Evolutionary conservation across 2,329 filamentous ascomycete species (phyloP), one percentile per base, ranked within the genome.

Genomic region (Domatiomyces catenatus): DNA sequence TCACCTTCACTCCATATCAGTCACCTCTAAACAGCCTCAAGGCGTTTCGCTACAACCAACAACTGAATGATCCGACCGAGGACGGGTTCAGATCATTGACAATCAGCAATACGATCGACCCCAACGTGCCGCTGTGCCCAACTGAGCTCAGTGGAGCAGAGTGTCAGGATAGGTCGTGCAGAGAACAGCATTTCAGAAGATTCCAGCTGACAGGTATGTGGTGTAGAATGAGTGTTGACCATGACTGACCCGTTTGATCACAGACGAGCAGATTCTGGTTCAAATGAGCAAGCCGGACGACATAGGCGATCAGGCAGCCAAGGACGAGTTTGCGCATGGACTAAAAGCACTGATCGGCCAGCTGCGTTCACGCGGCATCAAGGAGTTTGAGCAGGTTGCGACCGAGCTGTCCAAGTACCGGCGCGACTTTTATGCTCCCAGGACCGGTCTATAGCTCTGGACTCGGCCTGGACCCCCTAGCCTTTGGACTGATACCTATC

Each of bases 91-190:
- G 84, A 63, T 96, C 92, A 56, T 75, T 93, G 71, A 96, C 89
- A 44, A 96, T 90, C 70, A 95, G 86, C 69, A 86, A 94, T 67
- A 83, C 81, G 59, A 94, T 98, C 67, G 81, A 95, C 64, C 74
- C 81, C 20, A 74, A 79, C 54, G 81, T 77, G 59, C 76, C 78
- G 54, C 63, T 96, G 47, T 98, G 92, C 67, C 82, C 80, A 39
- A 83, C 79, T 60, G 86, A 94, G 66, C 70, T 85, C 55, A 73
- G 75, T 46, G 81, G 80, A 48, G 79, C 80, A 54, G 71, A 74
- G 58, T 96, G 92, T 75, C 81, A 83, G 58, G 85, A 89, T 62
- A 65, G 70, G 52, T 72, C 76, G 50, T 98, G 92, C 69, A 70
- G 79, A 50, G 81, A 71, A 57, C 82, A 96, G 71, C 92, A 98